A percentile compares a stretch with the other conserved stretches of the same genome.
phyloP scores from a whole-genome alignment of 441 rosid species.

The Erodium chrysanthum region DNA sequence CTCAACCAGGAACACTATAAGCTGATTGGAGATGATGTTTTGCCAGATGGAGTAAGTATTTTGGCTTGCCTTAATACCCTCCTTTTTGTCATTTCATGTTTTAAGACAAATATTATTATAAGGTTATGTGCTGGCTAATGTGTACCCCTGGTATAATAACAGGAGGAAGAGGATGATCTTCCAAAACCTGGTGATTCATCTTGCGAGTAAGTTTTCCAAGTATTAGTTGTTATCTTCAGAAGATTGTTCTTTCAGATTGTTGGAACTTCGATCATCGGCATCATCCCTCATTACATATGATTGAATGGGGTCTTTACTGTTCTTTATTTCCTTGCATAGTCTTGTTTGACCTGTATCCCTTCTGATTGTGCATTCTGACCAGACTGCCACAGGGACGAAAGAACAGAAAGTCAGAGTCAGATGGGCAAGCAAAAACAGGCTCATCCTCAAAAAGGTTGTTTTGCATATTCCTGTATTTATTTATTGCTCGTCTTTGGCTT shows the following conservation, averaged over 20 bases:
- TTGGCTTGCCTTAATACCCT: neutral
- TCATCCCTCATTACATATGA: neutral
- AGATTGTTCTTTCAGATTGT: neutral
- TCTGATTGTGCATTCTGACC: slow-evolving; percentile 12
- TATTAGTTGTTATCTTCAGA: neutral
- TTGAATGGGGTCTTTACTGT: neutral
- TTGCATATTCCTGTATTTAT: too few species aligned
- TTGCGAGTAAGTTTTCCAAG: slow-evolving; percentile 32
- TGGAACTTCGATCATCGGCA: neutral
- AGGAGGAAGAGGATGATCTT: slow-evolving; percentile 27
- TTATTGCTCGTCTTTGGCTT: too few species aligned
- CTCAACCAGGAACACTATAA: slow-evolving; percentile 43
- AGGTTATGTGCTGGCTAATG: neutral
- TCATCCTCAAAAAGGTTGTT: too few species aligned
- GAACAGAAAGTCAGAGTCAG: too few species aligned
- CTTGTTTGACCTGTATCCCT: slow-evolving; percentile 1
- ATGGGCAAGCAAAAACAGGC: too few species aligned
- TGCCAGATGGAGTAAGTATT: slow-evolving; percentile 26
- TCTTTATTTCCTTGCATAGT: neutral
- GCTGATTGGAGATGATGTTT: slow-evolving; percentile 25
- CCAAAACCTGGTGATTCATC: slow-evolving; percentile 28
- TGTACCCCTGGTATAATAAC: slow-evolving; percentile 17
- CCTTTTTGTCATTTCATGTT: neutral
- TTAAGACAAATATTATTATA: neutral
- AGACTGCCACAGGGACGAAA: slow-evolving; percentile 11